phyloP scores from a whole-genome alignment of 1,284 basidiomycete species.

The Trichosporon ovoides region DNA sequence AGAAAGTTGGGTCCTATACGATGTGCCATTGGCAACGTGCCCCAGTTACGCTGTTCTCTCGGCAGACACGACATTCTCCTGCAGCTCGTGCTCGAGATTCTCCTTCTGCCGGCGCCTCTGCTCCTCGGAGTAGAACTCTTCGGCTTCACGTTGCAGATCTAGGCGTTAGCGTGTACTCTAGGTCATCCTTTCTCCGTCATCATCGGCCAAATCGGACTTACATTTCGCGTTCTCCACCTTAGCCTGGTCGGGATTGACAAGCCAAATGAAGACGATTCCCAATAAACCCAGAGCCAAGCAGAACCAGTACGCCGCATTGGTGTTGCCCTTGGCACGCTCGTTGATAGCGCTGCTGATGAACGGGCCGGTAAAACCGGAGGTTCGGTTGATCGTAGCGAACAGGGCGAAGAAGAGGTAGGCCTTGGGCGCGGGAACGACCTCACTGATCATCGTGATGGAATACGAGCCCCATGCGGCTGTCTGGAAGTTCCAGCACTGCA shows the following conservation, averaged over 20 bases:
- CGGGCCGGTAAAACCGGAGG: conserved; percentile 16
- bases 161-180: background rate
- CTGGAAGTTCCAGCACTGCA: conserved; percentile 10
- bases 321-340: conserved; percentile 19
- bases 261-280: conserved; percentile 13
- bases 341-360: conserved; percentile 25
- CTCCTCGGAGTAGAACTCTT: conserved; percentile 15
- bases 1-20: too few relatives aligned
- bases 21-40: too few relatives aligned
- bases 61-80: background rate
- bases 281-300: conserved; percentile 14
- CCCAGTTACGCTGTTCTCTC: background rate
- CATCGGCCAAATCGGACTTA: conserved; percentile 1
- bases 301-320: conserved; percentile 21
- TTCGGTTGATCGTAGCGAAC: conserved; percentile 1
- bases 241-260: conserved; percentile 19
- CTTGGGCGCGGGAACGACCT: conserved; percentile 24
- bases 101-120: conserved; percentile 8
- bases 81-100: conserved; percentile 3
- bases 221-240: conserved; percentile 24
- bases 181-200: background rate
- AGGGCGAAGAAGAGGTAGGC: conserved; percentile 20
- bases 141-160: conserved; percentile 21
- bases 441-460: conserved; percentile 21
- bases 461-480: conserved; percentile 22